Conservation (phyloP, 495 filamentous ascomycete species). For the Lepraria neglecta region DNA sequence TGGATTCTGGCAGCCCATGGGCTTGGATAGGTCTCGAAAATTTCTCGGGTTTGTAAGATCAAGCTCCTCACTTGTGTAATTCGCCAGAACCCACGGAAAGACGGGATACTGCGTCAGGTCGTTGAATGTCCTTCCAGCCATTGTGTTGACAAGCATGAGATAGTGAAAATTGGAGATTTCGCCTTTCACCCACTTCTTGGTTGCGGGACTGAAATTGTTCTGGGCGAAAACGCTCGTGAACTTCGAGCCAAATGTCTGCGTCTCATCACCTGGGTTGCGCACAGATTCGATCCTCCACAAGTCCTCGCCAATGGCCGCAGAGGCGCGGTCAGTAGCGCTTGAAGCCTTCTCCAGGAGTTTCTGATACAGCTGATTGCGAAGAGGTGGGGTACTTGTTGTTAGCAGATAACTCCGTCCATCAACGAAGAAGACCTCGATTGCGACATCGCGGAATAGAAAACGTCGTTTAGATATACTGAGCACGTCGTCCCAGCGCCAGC, state of each 20-base stretch:
- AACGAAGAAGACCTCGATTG: conserved; percentile 90
- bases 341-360: conserved; percentile 71
- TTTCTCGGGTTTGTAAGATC: conserved; percentile 75
- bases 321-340: conserved; percentile 55
- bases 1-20: conserved; percentile 88
- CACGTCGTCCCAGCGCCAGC: conserved; percentile 90
- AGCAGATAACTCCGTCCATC: conserved; percentile 93
- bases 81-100: conserved; percentile 93
- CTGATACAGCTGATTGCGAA: conserved; percentile 71
- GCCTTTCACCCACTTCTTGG: conserved; percentile 83
- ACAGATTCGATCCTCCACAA: conserved; percentile 83
- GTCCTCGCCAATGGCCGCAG: conserved; percentile 55
- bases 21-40: conserved; percentile 88
- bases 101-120: conserved; percentile 97
- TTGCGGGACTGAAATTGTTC: conserved; percentile 65
- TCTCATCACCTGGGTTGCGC: conserved; percentile 70
- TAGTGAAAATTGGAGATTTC: conserved; percentile 99
- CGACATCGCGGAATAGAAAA: conserved; percentile 92
- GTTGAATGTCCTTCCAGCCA: conserved; percentile 95
- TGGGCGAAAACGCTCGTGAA: conserved; percentile 93
- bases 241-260: conserved; percentile 79
- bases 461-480: conserved; percentile 95
- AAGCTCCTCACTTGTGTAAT: conserved; percentile 94
- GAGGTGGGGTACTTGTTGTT: conserved; percentile 63
- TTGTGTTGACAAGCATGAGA: conserved; percentile 95